Evolutionary conservation across 345 rosid genomes (phyloP), one percentile per base, ranked within the genome.

Genomic region (Cochlearia excelsa): DNA sequence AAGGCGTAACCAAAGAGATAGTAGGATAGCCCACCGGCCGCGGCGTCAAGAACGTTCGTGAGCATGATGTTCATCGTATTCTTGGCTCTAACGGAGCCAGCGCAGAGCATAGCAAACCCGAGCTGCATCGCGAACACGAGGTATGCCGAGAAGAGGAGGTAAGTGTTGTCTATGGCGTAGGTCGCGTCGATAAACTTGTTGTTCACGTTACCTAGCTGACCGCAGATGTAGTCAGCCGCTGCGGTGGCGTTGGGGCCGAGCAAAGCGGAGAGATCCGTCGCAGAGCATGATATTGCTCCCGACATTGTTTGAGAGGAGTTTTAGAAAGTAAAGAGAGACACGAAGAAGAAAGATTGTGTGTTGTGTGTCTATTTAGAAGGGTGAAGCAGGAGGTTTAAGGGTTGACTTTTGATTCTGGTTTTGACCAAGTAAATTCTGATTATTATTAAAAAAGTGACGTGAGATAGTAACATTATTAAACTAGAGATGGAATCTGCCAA

Each of bases 11-110:
- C 96, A 43, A 88, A 88, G 46, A 88, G 84, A 73, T 83, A 88
- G 58, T 88, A 88, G 46, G 81, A 88, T 67, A 88, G 77, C 30
- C 96, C 92, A 3, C 96, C 96, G 16, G 85, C 63, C 5, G 92
- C 96, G 0, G 92, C 93, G 69, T 88, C 96, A 10, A 88, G 87
- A 51, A 88, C 92, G 71, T 88, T 88, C 10, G 96, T 85, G 45
- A 88, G 84, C 96, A 88, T 88, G 72, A 88, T 88, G 78, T 85
- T 88, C 93, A 85, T 85, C 53, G 96, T 83, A 78, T 88, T 85
- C 63, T 88, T 88, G 62, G 90, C 90, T 8, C 93, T 80, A 16
- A 88, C 96, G 39, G 96, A 88, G 3, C 96, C 96, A n/a, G 96
- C 96, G 43, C 96, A 88, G 56, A 88, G 93, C 96, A 88, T 88